Evolutionary conservation across 441 rosid species (phyloP), one percentile per base, ranked within the genome.

Genomic region (Eutrema salsugineum): DNA sequence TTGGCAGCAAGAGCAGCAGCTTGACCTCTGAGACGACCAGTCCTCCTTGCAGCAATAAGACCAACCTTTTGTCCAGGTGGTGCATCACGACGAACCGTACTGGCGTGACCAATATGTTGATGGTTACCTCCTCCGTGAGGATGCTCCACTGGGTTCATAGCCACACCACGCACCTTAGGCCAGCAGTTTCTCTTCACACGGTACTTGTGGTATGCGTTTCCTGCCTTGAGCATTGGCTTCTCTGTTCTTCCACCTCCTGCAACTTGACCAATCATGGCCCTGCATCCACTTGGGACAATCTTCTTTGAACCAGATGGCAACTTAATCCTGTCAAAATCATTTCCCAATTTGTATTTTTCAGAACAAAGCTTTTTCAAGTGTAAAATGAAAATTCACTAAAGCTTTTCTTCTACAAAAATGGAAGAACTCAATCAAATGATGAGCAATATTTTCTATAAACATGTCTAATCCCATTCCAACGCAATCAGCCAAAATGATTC

Each of bases 91-190:
- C 94, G 85, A 55, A 93, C 98, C 0, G 97, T 93, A 73, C 97
- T 89, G 0, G 98, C 97, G 63, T 93, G 98, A 36, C 98, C 98
- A 77, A 93, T 93, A 32, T 93, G 98, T 70, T 93, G 98, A 77
- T 90, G 97, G 85, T 93, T 93, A 85, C 98, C 98, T 73, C 98
- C 98, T 74, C 98, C 98, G 2, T 93, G 98, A 30, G 97, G 98
- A 91, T 93, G 98, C 93, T 93, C 98, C 1, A 93, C 98, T 5
- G 98, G 98, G 42, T 93, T 93, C 98, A 93, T 93, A 35, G 98
- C 98, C 81, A 93, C 96, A 88, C 98, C 97, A 78, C 98, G 93
- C 3, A 93, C 98, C 96, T 89, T 89, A 47, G 98, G 98, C 98
- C 98, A 93, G 85, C 93, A 84, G 86, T 93, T 93, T 78, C 98